Evolutionary conservation across 2,329 filamentous ascomycete genomes (phyloP).

Genomic region (Pseudogymnoascus sp.): DNA sequence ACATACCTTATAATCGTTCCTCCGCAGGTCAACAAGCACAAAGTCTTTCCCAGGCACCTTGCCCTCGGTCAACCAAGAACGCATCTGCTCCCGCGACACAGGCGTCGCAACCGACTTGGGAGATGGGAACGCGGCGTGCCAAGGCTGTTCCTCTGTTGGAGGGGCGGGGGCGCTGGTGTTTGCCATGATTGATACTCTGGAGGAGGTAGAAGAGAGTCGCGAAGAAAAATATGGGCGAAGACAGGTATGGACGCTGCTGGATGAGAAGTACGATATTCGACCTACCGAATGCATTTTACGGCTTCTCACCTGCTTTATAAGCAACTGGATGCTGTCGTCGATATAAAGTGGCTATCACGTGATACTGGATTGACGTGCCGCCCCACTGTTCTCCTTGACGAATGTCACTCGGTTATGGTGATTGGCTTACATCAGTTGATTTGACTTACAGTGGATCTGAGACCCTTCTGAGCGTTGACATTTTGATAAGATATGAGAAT

Average conservation of each 20-base stretch:
- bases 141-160: slow-evolving; percentile 9
- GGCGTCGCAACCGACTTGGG: slow-evolving; percentile 1
- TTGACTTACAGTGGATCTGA: neutral
- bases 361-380: neutral
- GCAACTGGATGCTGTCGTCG: neutral
- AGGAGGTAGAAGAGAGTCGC: neutral
- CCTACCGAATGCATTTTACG: neutral
- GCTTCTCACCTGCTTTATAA: neutral
- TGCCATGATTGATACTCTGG: neutral
- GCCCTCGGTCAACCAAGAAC: neutral
- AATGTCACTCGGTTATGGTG: neutral
- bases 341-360: neutral
- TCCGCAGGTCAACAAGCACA: slow-evolving; percentile 28
- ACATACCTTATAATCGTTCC: slow-evolving; percentile 28
- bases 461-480: neutral
- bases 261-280: neutral
- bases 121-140: slow-evolving; percentile 13
- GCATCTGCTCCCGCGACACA: slow-evolving; percentile 10
- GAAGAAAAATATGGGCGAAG: neutral
- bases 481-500: slow-evolving; percentile 2
- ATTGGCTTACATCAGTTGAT: neutral
- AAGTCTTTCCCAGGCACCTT: slow-evolving; percentile 17
- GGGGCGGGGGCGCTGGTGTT: neutral
- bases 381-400: neutral
- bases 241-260: neutral